Evolutionary conservation across 129 eudicot species (phyloP), one percentile per base, ranked within the genome.

Genomic region (Heracleum sosnowskyi): DNA sequence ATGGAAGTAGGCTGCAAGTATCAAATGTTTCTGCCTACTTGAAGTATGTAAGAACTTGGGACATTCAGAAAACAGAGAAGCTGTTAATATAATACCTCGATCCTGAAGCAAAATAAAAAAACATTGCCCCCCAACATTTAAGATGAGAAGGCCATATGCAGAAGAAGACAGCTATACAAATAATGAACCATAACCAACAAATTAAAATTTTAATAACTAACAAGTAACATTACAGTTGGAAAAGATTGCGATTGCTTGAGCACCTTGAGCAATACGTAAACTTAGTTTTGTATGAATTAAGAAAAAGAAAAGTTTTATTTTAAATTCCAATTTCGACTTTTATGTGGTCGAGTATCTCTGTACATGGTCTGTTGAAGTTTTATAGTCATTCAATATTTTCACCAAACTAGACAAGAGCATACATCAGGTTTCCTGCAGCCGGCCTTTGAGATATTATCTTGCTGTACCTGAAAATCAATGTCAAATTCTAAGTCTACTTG

Each of bases 151-250:
- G 55, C 51, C 12, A 73, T 15, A 15, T 29, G 34, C 53, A 40
- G 20, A 24, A 20, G 49, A 71, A 73, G 18, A 41, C 76, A 40
- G 76, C 53, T 73, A n/a, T 29, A n/a, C 53, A 40, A 73, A 73
- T 51, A 73, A 73, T 41, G 76, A 24, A 73, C 29, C 22, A 41
- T 73, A 73, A 40, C 76, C 53, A n/a, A 73, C 76, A 73, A 33
- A 73, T 24, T 41, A 10, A 41, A 36, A 39, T 3, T 18, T 20
- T 5, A 6, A 35, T 35, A 69, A 35, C 44, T 68, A 68, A 68
- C 22, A 33, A 15, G 24, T 7, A 2, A 33, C 12, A 35, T 8
- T 33, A 69, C 74, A 69, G 74, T 39, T 22, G 31, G 28, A 18
- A 41, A 37, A 71, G 47, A 71, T 37, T 71, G 75, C 5, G 33